These are phyloP conservation scores for Tolypocladium guangdongense DNA, from an alignment of 2,329 filamentous ascomycete species.

Conservation along the genomic window DNA sequence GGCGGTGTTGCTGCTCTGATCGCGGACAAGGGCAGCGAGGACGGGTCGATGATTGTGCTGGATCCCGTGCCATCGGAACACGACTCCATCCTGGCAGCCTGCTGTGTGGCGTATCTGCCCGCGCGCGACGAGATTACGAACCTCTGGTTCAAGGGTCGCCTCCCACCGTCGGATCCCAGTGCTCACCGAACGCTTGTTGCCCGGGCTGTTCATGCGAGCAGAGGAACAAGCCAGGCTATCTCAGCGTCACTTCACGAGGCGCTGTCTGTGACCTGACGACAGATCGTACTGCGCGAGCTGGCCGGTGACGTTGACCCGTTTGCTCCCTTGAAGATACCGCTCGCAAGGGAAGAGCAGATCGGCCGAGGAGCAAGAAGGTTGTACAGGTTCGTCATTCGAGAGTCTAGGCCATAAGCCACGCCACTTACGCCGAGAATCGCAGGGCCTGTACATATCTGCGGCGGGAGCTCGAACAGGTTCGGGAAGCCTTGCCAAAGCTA, in stretches of 20 bases:
- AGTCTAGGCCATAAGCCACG: neutral
- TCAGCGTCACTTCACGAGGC: conserved; percentile 25
- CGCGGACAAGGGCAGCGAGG: conserved; percentile 18
- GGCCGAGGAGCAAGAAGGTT: neutral
- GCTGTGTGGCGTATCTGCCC: conserved; percentile 83
- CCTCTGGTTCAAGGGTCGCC: conserved; percentile 76
- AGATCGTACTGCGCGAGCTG: neutral
- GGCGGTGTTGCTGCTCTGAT: conserved; percentile 84
- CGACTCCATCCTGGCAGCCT: conserved; percentile 64
- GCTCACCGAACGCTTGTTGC: conserved; percentile 24
- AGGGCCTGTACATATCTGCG: neutral
- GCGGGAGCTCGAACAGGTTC: neutral
- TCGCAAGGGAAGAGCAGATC: neutral
- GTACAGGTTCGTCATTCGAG: neutral
- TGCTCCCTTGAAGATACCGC: no score
- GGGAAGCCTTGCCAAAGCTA: neutral
- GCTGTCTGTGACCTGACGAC: conserved; percentile 4
- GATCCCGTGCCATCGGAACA: conserved; percentile 81
- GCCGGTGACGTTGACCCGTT: neutral
- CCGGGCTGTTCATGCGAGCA: conserved; percentile 29
- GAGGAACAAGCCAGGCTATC: conserved; percentile 22
- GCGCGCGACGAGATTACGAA: conserved; percentile 85
- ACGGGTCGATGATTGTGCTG: conserved; percentile 45
- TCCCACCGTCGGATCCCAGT: conserved; percentile 28
- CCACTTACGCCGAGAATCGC: neutral